phyloP scores from a whole-genome alignment of 192 early-diverging fungal genomes.

The Backusella parvicylindrica region DNA sequence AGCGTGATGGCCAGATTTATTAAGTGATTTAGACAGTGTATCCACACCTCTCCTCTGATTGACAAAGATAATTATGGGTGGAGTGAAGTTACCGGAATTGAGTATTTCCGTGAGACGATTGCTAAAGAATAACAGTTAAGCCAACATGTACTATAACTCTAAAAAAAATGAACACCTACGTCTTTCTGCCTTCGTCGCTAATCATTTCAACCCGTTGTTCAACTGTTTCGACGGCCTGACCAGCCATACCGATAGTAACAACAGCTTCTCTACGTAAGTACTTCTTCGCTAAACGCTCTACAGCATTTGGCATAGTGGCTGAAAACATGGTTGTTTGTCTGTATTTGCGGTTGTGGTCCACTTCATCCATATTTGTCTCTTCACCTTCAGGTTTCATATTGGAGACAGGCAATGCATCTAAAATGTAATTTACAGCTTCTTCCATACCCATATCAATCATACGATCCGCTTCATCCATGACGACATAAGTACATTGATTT shows the following conservation, averaged over 20 bases:
- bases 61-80: constrained; percentile 97
- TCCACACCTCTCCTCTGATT: constrained; percentile 96
- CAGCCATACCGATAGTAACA: constrained; percentile 94
- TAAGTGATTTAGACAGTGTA: constrained; percentile 74
- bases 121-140: constrained; percentile 27
- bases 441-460: constrained; percentile 97
- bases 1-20: constrained; percentile 65
- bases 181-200: constrained; percentile 80
- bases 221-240: constrained; percentile 94
- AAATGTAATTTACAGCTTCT: constrained; percentile 91
- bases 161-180: constrained; percentile 33
- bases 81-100: constrained; percentile 57
- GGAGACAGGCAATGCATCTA: constrained; percentile 89
- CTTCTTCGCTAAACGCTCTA: constrained; percentile 92
- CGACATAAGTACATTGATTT: constrained; percentile 94
- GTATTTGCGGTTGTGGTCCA: constrained; percentile 50
- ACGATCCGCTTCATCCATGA: constrained; percentile 99
- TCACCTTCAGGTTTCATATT: constrained; percentile 88
- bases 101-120: constrained; percentile 78
- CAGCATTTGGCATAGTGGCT: constrained; percentile 95
- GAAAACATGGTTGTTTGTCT: constrained; percentile 99
- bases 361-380: constrained; percentile 52
- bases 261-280: constrained; percentile 90
- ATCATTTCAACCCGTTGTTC: constrained; percentile 96
- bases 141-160: not conserved